Percentiles rank a stretch among this genome's conserved stretches.
Evolutionary conservation across 1,139 yeast species (phyloP).

Genomic region (Saccharomyces hybrid): DNA sequence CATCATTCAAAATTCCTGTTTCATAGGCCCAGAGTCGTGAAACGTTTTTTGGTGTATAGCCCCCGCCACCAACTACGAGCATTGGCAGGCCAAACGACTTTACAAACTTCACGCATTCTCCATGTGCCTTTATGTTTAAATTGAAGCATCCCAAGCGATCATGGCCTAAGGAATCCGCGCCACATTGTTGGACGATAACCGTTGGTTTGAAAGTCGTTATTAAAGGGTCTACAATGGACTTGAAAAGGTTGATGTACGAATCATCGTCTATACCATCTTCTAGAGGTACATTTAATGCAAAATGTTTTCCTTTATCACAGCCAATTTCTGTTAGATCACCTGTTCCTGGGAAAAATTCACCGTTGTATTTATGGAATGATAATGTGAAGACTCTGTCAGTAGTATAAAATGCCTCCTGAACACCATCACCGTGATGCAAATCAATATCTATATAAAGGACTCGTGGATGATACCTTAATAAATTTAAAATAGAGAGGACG

Average conservation of each 20-base stretch:
- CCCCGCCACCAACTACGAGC: conserved; percentile 94
- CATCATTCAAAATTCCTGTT: conserved; percentile 78
- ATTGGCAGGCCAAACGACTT: conserved; percentile 82
- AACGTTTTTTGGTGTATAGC: conserved; percentile 93
- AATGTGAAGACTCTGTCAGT: conserved; percentile 95
- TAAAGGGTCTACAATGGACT: conserved; percentile 80
- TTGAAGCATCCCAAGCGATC: conserved; percentile 93
- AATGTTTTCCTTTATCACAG: conserved; percentile 77
- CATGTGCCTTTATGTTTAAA: conserved; percentile 84
- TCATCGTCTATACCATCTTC: conserved; percentile 95
- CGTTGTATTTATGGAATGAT: conserved; percentile 89
- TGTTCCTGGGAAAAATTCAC: conserved; percentile 95
- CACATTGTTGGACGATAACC: conserved; percentile 91
- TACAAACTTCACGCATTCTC: conserved; percentile 84
- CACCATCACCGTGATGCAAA: conserved; percentile 97
- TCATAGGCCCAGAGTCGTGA: conserved; percentile 93
- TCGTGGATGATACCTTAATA: conserved; percentile 79
- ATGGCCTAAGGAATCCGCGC: conserved; percentile 91
- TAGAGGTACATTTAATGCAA: conserved; percentile 85
- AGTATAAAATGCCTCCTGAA: conserved; percentile 92
- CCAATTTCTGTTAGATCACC: conserved; percentile 86
- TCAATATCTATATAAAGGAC: conserved; percentile 92
- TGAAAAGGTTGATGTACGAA: conserved; percentile 67
- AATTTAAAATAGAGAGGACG: conserved; percentile 75
- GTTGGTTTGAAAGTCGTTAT: conserved; percentile 81